Base-by-base conservation (phyloP, 2,329 filamentous ascomycete genomes). In the Pestalotiopsis sp. region DNA sequence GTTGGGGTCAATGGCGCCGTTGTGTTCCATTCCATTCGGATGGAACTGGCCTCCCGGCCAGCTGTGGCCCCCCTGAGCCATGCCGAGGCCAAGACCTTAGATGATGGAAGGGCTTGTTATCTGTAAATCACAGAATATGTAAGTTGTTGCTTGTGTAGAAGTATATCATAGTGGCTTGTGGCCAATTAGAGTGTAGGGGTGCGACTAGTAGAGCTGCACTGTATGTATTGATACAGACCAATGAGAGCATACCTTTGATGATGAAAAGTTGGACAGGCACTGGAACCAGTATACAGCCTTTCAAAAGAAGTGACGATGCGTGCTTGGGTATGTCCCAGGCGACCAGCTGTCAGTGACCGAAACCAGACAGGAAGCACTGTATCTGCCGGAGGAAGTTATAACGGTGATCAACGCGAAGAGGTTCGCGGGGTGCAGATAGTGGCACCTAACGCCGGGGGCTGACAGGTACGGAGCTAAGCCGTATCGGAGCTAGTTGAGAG, bases 11-110 rank as follows among this genome's bases (percentile, higher is more conserved):
- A 57, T 39, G 23, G 45, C 25, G 36, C 49, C 27, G 13, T 57
- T 57, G 5, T 41, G 52, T 13, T 66, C 41, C 11, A 41, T 31
- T 11, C 36, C 41, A 17, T 60, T 59, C 5, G 64, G 64, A 49
- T 62, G 55, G 39, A 55, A 69, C 36, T 69, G 68, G 13, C 68
- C 68, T 27, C 41, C 25, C 9, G 68, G 68, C 68, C 68, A 69
- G 27, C 39, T 38, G 45, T 67, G 68, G 60, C 66, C 66, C 2
- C 65, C 65, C 25, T 69, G 68, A 55, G 68, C 68, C 68, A 69
- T 69, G 7, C 12, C 20, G 59, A n/a, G 17, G 20, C 31, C 27
- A 20, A 36, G 14, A 36, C 25, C 23, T 13, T 14, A 23, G 25
- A 23, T 13, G 23, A 13, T 25, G 3, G 27, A 17, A 59, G 25